These are phyloP conservation scores for Epichloe hybrida DNA, from an alignment of 2,329 filamentous ascomycete species.

Conservation along the genomic window DNA sequence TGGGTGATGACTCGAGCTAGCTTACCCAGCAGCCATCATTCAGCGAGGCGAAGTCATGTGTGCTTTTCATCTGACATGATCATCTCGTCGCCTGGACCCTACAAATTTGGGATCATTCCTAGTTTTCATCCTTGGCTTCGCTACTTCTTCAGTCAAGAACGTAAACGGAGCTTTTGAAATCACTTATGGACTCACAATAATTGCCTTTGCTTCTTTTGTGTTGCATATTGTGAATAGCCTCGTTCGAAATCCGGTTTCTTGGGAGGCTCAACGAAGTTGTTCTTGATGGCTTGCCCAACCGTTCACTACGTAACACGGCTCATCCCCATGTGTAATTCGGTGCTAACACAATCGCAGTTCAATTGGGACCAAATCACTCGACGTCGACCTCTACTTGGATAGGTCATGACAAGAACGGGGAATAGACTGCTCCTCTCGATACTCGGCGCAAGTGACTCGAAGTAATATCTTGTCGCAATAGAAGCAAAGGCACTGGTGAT, in stretches of 20 bases:
- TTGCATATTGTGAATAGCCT: background rate
- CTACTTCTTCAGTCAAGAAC: background rate
- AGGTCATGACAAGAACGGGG: background rate
- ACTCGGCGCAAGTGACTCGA: background rate
- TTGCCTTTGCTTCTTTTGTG: background rate
- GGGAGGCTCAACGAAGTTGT: background rate
- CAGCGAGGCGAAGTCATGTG: background rate
- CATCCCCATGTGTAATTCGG: background rate
- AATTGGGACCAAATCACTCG: background rate
- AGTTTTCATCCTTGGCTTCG: background rate
- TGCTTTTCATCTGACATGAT: background rate
- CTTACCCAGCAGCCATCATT: background rate
- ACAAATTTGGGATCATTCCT: background rate
- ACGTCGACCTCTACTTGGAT: background rate
- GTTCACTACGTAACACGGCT: background rate
- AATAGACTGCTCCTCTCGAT: background rate
- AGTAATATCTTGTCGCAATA: background rate
- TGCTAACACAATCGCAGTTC: background rate
- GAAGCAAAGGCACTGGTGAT: background rate
- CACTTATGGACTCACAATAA: background rate
- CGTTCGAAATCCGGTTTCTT: background rate
- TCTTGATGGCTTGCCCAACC: background rate
- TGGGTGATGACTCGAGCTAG: background rate
- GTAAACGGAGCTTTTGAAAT: background rate
- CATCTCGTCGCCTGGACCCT: background rate